Evolutionary conservation across 805 yeast genomes (phyloP), one percentile per base, ranked within the genome.

Genomic region (Nakazawaea pomicola): DNA sequence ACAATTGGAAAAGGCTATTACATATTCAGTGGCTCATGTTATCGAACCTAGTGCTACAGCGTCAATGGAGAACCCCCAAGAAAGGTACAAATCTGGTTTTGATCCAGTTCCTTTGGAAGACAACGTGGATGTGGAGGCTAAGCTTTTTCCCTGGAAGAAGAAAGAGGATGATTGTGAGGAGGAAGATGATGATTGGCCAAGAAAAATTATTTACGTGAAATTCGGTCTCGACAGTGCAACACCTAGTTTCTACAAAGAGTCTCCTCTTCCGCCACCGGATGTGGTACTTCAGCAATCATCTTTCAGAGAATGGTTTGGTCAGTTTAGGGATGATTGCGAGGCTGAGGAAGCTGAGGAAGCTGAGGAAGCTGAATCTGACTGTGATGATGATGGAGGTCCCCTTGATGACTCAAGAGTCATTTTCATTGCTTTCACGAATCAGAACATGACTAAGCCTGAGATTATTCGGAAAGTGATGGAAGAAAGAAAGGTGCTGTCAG

Each of bases 121-220:
- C 18, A 25, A 32, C 15, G 14, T 10, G 6, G 14, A 23, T 19
- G n/a, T 27, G 11, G 31, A 34, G 2, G 38, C 41, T 29, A 10
- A n/a, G n/a, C 20, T 33, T n/a, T 38, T 23, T 15, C 40, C 40
- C 14, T 41, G 40, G 44, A 35, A 29, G 29, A 28, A 37, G 15
- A 21, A 36, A 10, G 18, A 40, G 5, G 37, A 33, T 16, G 40
- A 36, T 20, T 28, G 27, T 18, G 36, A 24, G 11, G 41, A 41
- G n/a, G 40, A 42, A 10, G 36, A 42, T 23, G 25, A 27, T 16
- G 18, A 30, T 7, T 37, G 45, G 41, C 38, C 41, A 1, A 33
- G 18, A 12, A 36, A 37, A 20, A 37, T 42, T 10, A 15, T 42
- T 6, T 42, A 37, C n/a, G 28, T 42, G 18, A 42, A 42, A 18